These are phyloP conservation scores for Fusarium graminum DNA, from an alignment of 2,329 filamentous ascomycete species.

Conservation along the genomic window DNA sequence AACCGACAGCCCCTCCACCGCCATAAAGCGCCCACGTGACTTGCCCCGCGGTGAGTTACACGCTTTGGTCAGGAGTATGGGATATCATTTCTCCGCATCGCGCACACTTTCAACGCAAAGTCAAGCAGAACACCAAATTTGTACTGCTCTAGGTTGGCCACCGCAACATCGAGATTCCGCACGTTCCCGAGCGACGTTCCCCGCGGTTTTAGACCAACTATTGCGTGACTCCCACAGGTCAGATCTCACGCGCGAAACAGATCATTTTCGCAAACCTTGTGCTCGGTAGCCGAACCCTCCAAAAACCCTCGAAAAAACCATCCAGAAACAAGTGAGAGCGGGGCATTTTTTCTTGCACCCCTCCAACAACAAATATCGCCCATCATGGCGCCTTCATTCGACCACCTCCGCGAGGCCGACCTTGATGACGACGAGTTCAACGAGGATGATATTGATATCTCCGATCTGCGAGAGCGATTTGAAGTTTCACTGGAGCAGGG, in stretches of 20 bases:
- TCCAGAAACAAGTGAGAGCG: constrained; percentile 51
- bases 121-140: constrained; percentile 57
- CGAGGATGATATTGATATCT: constrained; percentile 94
- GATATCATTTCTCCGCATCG: constrained; percentile 56
- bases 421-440: constrained; percentile 88
- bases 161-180: constrained; percentile 49
- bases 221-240: constrained; percentile 41
- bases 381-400: constrained; percentile 91
- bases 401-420: constrained; percentile 91
- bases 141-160: constrained; percentile 49
- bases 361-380: constrained; percentile 53
- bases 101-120: constrained; percentile 57
- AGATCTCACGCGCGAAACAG: constrained; percentile 42
- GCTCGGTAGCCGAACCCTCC: constrained; percentile 37
- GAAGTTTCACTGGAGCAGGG: constrained; percentile 97
- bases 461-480: constrained; percentile 92
- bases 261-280: constrained; percentile 34
- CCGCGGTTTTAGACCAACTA: constrained; percentile 42
- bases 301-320: constrained; percentile 39
- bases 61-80: constrained; percentile 51
- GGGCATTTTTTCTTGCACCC: constrained; percentile 55
- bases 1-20: constrained; percentile 45
- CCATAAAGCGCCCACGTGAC: constrained; percentile 53
- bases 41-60: constrained; percentile 55
- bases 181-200: constrained; percentile 46